A percentile compares a stretch with the other conserved stretches of the same genome.
These are phyloP conservation scores for Auriscalpium orientale DNA, from an alignment of 768 basidiomycete species.

Conservation along the genomic window DNA sequence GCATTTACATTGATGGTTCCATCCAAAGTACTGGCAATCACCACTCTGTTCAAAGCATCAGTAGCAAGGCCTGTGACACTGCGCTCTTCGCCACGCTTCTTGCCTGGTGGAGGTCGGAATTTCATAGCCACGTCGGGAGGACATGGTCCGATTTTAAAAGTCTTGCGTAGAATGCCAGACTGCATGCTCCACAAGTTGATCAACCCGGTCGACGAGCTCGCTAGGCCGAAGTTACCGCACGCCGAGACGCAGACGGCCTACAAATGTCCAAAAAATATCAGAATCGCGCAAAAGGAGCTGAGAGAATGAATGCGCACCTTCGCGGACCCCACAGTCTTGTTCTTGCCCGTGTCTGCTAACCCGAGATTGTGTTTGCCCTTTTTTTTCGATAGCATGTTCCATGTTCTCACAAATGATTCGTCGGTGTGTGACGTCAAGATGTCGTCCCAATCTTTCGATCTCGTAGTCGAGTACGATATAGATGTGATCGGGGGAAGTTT, in stretches of 20 bases:
- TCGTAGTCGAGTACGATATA: conserved; percentile 69
- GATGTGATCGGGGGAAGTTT: conserved; percentile 79
- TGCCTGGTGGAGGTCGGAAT: conserved; percentile 30
- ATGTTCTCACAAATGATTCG: conserved; percentile 77
- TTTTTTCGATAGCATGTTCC: conserved; percentile 79
- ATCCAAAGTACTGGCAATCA: conserved; percentile 82
- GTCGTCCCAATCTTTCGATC: conserved; percentile 97
- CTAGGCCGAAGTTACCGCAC: conserved; percentile 93
- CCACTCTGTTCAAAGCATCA: conserved; percentile 73
- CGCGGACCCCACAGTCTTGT: conserved; percentile 52
- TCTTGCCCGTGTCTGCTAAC: conserved; percentile 42
- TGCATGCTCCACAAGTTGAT: conserved; percentile 97
- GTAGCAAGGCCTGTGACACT: conserved; percentile 76
- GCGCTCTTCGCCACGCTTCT: conserved; percentile 37
- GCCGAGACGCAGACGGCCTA: conserved; percentile 85
- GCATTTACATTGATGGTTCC: conserved; percentile 79
- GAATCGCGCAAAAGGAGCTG: no score
- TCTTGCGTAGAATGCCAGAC: conserved; percentile 78
- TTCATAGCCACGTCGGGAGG: conserved; percentile 43
- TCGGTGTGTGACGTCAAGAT: conserved; percentile 86
- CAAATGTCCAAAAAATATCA: not conserved
- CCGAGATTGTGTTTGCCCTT: conserved; percentile 70
- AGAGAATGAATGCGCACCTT: conserved; percentile 43
- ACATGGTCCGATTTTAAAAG: conserved; percentile 60
- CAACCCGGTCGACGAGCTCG: conserved; percentile 69